Conservation (phyloP, 2,329 filamentous ascomycete species). For the Periglandula ipomoeae region DNA sequence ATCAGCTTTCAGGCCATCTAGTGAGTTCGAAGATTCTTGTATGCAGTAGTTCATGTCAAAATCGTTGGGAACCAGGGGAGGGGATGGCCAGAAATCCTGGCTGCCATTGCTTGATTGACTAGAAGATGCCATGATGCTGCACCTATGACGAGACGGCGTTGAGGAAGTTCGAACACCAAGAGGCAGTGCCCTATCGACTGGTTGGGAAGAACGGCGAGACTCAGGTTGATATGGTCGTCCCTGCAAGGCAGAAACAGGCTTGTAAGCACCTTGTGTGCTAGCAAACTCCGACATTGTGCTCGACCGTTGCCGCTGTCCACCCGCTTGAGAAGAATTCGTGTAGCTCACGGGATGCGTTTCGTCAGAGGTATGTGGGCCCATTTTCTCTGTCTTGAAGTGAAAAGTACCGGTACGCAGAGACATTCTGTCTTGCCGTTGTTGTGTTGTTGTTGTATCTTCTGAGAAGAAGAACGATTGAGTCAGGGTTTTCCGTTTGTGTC, state of each 20-base stretch:
- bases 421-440: not conserved
- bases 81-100: conserved; percentile 24
- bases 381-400: conserved; percentile 11
- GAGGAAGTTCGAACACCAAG: conserved; percentile 10
- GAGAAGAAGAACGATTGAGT: not conserved
- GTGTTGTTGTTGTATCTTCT: not conserved
- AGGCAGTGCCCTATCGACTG: not conserved
- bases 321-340: conserved; percentile 19
- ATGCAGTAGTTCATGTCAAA: conserved; percentile 4
- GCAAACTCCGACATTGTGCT: conserved; percentile 17
- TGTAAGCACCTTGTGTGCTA: conserved; percentile 17
- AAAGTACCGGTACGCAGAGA: conserved; percentile 7
- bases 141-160: conserved; percentile 16
- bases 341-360: conserved; percentile 21
- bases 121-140: conserved; percentile 3
- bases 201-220: conserved; percentile 10
- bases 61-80: conserved; percentile 16
- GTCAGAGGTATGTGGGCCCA: conserved; percentile 21
- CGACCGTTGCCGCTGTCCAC: conserved; percentile 21
- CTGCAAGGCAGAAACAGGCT: conserved; percentile 14
- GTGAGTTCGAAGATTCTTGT: not conserved
- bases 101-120: conserved; percentile 11
- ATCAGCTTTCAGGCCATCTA: not conserved
- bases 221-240: conserved; percentile 16
- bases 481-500: conserved; percentile 1